phyloP scores from a whole-genome alignment of 2,329 filamentous ascomycete genomes.

The Cladophialophora bantiana region DNA sequence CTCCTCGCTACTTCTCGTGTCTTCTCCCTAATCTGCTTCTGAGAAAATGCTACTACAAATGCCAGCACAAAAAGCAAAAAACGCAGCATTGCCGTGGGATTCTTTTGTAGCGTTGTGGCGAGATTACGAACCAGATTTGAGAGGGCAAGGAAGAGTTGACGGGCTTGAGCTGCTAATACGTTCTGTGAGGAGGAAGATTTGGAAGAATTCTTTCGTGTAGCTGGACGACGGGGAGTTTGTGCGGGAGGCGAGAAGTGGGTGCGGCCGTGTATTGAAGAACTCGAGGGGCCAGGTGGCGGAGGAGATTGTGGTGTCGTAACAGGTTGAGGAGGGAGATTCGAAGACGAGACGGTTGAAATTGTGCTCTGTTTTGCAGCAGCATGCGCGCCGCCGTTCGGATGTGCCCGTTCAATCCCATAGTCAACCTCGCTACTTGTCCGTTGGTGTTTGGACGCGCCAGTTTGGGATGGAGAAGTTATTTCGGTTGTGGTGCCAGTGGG shows the following conservation, averaged over 20 bases:
- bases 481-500: conserved; percentile 52
- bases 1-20: conserved; percentile 71
- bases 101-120: conserved; percentile 59
- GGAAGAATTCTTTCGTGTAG: conserved; percentile 23
- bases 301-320: conserved; percentile 25
- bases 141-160: conserved; percentile 54
- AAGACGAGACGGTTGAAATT: neutral
- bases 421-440: conserved; percentile 71
- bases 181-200: conserved; percentile 39
- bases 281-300: conserved; percentile 8
- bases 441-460: conserved; percentile 54
- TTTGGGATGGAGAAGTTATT: conserved; percentile 37
- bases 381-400: conserved; percentile 46
- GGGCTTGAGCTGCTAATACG: conserved; percentile 51
- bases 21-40: conserved; percentile 76
- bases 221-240: conserved; percentile 29
- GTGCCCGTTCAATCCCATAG: conserved; percentile 69
- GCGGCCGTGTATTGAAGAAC: conserved; percentile 15
- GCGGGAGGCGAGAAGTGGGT: conserved; percentile 35
- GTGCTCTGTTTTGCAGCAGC: conserved; percentile 33
- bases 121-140: conserved; percentile 60
- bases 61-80: conserved; percentile 81
- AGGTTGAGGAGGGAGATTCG: conserved; percentile 26
- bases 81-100: conserved; percentile 63
- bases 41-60: conserved; percentile 76